Evolutionary conservation across 306 rosid genomes (phyloP).

Genomic region (Prunus kanzakura): DNA sequence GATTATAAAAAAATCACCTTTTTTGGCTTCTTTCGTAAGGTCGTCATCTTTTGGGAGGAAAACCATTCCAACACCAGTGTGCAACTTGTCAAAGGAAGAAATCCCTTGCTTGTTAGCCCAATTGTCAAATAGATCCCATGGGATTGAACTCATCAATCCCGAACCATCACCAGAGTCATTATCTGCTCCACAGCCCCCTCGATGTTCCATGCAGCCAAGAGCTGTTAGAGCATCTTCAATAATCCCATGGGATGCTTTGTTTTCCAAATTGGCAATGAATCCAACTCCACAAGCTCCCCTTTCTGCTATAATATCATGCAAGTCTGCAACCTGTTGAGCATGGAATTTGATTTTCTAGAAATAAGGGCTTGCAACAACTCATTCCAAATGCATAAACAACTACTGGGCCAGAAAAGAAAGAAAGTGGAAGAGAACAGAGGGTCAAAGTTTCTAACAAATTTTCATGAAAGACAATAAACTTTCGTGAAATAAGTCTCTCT

Average conservation of each 20-base stretch:
- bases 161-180: constrained; percentile 99
- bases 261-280: constrained; percentile 90
- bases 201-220: constrained; percentile 98
- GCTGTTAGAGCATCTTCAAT: constrained; percentile 87
- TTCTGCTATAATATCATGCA: constrained; percentile 85
- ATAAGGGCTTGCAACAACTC: constrained; percentile 18
- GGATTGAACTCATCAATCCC: constrained; percentile 86
- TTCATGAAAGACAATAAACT: neutral
- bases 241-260: constrained; percentile 68
- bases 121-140: constrained; percentile 86
- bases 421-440: neutral
- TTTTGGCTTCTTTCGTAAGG: constrained; percentile 68
- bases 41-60: constrained; percentile 74
- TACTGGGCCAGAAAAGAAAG: constrained; percentile 9
- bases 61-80: constrained; percentile 97
- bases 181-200: constrained; percentile 99
- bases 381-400: constrained; percentile 25
- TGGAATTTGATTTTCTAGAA: constrained; percentile 26
- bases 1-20: constrained; percentile 54
- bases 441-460: neutral
- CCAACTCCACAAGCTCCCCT: constrained; percentile 99
- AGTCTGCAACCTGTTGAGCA: constrained; percentile 70
- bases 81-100: constrained; percentile 82
- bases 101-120: constrained; percentile 87
- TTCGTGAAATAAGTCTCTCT: neutral